phyloP scores from a whole-genome alignment of 345 rosid species.

The Xanthoceras sorbifolium region DNA sequence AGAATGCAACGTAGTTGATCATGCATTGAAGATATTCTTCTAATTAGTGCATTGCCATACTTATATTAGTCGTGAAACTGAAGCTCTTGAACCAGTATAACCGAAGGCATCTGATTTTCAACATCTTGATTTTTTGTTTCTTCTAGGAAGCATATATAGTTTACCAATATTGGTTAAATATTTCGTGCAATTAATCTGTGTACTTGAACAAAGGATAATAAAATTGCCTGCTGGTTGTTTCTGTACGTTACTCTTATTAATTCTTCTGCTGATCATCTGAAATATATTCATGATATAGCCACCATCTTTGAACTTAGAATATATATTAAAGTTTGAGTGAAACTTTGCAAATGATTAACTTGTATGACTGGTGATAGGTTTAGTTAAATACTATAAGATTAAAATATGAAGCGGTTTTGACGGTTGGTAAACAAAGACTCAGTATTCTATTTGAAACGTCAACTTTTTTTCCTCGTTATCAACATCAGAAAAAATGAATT shows the following conservation, averaged over 20 bases:
- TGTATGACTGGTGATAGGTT: slow-evolving; percentile 1
- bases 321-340: slow-evolving; percentile 12
- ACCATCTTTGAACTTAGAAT: slow-evolving; percentile 3
- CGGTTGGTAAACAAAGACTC: neutral
- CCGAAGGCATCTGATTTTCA: neutral
- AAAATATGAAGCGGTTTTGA: neutral
- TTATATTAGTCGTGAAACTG: neutral
- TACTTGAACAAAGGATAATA: neutral
- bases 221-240: slow-evolving; percentile 3
- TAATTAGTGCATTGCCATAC: neutral
- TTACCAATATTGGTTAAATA: neutral
- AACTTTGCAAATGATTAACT: slow-evolving; percentile 17
- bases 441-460: neutral
- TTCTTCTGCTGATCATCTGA: neutral
- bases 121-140: neutral
- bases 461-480: slow-evolving; percentile 3
- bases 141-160: neutral
- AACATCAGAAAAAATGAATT: neutral
- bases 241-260: neutral
- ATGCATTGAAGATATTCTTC: neutral
- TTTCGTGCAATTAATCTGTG: neutral
- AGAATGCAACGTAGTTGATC: neutral
- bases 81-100: slow-evolving; percentile 9
- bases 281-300: slow-evolving; percentile 9
- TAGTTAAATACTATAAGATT: slow-evolving; percentile 1